Conservation (phyloP, 352 stramenopile species). For the Phytophthora pinifolia region DNA sequence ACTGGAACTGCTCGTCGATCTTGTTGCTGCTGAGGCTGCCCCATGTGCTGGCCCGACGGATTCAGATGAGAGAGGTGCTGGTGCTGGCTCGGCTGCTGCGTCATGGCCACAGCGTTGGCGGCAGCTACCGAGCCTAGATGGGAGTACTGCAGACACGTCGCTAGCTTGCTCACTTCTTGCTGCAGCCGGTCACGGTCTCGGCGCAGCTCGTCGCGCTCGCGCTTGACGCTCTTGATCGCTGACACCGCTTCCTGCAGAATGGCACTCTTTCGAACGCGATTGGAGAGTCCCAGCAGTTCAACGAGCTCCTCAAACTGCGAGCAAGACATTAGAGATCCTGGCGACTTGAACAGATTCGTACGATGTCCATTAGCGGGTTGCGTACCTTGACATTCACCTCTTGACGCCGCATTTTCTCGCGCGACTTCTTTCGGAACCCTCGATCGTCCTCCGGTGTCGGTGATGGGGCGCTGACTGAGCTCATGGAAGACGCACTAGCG, state of each 20-base stretch:
- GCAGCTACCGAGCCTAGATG: constrained; percentile 53
- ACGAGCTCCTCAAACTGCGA: constrained; percentile 73
- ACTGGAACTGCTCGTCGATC: constrained; percentile 21
- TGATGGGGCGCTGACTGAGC: constrained; percentile 20
- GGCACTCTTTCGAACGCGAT: constrained; percentile 71
- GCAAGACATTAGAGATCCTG: background rate
- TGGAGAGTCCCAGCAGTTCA: constrained; percentile 65
- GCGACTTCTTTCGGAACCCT: constrained; percentile 72
- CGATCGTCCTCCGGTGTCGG: constrained; percentile 51
- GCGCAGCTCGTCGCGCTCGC: constrained; percentile 62
- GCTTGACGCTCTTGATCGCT: constrained; percentile 59
- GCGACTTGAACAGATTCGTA: constrained; percentile 7
- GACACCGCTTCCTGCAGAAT: constrained; percentile 73
- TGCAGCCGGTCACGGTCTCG: constrained; percentile 61
- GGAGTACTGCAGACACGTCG: constrained; percentile 65
- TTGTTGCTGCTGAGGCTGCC: constrained; percentile 16
- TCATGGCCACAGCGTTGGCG: constrained; percentile 47
- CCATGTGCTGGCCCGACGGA: constrained; percentile 14
- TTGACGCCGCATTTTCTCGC: constrained; percentile 77
- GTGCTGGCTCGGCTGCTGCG: constrained; percentile 31
- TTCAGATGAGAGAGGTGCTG: constrained; percentile 35
- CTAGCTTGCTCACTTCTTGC: constrained; percentile 68
- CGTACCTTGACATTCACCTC: constrained; percentile 80
- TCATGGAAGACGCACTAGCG: constrained; percentile 16
- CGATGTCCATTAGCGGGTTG: background rate